phyloP scores from a whole-genome alignment of 2,329 filamentous ascomycete genomes.

The Onygena corvina region DNA sequence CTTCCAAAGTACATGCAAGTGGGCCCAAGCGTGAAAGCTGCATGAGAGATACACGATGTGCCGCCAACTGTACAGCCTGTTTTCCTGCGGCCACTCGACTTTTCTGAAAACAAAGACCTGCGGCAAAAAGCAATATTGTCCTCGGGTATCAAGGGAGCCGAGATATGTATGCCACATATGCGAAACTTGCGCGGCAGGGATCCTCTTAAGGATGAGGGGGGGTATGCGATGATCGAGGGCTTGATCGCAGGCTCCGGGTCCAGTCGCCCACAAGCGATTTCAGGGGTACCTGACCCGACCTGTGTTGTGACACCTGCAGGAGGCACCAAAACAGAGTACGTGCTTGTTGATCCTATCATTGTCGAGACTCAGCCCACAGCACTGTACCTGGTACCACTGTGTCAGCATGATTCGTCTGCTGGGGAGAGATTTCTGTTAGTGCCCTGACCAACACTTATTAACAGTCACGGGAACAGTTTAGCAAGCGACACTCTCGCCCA shows the following conservation, averaged over 20 bases:
- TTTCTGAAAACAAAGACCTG: slow-evolving; percentile 15
- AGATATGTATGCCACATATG: slow-evolving; percentile 12
- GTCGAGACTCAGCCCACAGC: too few relatives aligned
- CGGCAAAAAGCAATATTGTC: slow-evolving; percentile 15
- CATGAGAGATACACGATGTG: slow-evolving; percentile 10
- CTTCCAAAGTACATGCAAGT: background rate
- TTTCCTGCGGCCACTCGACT: slow-evolving; percentile 13
- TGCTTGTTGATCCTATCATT: too few relatives aligned
- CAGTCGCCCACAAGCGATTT: too few relatives aligned
- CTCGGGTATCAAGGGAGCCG: slow-evolving; percentile 8
- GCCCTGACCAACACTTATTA: too few relatives aligned
- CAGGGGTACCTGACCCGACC: too few relatives aligned
- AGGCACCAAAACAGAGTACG: too few relatives aligned
- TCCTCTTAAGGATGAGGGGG: slow-evolving; percentile 12
- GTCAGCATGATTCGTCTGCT: too few relatives aligned
- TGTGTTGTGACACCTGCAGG: too few relatives aligned
- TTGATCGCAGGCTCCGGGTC: background rate
- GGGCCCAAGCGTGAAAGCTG: background rate
- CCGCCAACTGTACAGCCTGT: slow-evolving; percentile 13
- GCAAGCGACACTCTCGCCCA: background rate
- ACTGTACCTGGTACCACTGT: too few relatives aligned
- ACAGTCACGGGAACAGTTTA: too few relatives aligned
- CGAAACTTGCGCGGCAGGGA: slow-evolving; percentile 13
- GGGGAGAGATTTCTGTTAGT: too few relatives aligned
- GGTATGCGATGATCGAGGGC: background rate